A percentile compares a stretch with the other conserved stretches of the same genome.
These are phyloP conservation scores for Plectosphaerella cucumerina DNA, from an alignment of 2,329 filamentous ascomycete species.

Conservation along the genomic window DNA sequence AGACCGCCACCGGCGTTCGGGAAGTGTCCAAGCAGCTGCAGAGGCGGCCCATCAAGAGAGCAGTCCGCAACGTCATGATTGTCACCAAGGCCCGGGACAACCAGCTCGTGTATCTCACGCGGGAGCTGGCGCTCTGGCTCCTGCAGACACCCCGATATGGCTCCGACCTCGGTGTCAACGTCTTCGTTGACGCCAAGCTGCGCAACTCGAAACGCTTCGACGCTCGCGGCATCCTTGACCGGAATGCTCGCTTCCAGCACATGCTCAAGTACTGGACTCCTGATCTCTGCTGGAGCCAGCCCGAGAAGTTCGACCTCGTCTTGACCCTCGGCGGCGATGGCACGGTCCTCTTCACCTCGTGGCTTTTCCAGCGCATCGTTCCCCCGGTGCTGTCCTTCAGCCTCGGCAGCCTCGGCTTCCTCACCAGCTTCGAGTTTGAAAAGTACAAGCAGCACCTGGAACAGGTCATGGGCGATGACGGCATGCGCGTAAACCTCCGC, in stretches of 20 bases:
- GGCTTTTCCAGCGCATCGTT: constrained; percentile 88
- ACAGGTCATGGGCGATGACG: constrained; percentile 86
- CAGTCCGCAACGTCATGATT: constrained; percentile 94
- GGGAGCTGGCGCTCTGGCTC: constrained; percentile 84
- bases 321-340: constrained; percentile 83
- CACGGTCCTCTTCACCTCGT: constrained; percentile 83
- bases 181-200: constrained; percentile 97
- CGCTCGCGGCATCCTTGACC: constrained; percentile 64
- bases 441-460: constrained; percentile 84
- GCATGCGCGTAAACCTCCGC: constrained; percentile 94
- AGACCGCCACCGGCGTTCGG: constrained; percentile 90
- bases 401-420: constrained; percentile 79
- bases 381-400: constrained; percentile 83
- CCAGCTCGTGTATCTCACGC: constrained; percentile 80
- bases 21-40: constrained; percentile 96
- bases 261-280: constrained; percentile 97
- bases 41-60: constrained; percentile 84
- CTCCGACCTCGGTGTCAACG: constrained; percentile 84
- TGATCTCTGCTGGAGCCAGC: constrained; percentile 88
- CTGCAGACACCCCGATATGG: constrained; percentile 86
- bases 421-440: constrained; percentile 84
- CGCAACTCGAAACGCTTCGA: constrained; percentile 85
- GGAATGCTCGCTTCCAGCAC: constrained; percentile 70
- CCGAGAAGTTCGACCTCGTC: constrained; percentile 94
- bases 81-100: constrained; percentile 98